A percentile compares a stretch with the other conserved stretches of the same genome.
These are phyloP conservation scores for Prunus padus DNA, from an alignment of 306 rosid genomes.

Conservation along the genomic window DNA sequence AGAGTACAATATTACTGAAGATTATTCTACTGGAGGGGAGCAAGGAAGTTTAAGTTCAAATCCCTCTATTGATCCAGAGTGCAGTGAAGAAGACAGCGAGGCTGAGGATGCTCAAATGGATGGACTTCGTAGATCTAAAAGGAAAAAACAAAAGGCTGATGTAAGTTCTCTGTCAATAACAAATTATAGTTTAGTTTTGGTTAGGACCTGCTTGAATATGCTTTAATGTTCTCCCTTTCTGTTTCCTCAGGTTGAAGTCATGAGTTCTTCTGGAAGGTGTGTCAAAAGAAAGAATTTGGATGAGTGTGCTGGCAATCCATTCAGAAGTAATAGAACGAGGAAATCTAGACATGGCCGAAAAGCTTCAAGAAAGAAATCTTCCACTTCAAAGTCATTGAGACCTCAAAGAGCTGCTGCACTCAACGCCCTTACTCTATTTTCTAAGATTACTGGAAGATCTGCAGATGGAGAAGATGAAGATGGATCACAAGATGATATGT, in stretches of 20 bases:
- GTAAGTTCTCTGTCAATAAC: constrained; percentile 52
- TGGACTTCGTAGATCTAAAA: constrained; percentile 67
- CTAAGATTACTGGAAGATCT: constrained; percentile 75
- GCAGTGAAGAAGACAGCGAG: constrained; percentile 78
- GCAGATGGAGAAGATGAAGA: constrained; percentile 82
- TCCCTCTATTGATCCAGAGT: constrained; percentile 60
- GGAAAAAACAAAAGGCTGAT: constrained; percentile 76
- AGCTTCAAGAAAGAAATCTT: constrained; percentile 55
- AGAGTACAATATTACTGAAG: constrained; percentile 84
- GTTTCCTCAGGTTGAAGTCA: constrained; percentile 63
- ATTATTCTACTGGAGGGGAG: constrained; percentile 68
- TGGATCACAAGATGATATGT: constrained; percentile 56
- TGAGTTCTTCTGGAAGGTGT: constrained; percentile 97
- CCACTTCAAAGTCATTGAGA: constrained; percentile 74
- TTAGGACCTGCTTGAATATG: constrained; percentile 22
- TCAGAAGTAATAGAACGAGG: constrained; percentile 46
- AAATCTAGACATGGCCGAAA: constrained; percentile 61
- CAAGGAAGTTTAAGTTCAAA: constrained; percentile 68
- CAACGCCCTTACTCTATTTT: constrained; percentile 78
- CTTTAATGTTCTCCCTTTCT: constrained; percentile 25
- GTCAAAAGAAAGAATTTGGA: constrained; percentile 91
- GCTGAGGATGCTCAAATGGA: constrained; percentile 57
- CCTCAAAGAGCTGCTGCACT: constrained; percentile 97
- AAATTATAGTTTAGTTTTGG: background rate
- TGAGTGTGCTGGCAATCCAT: constrained; percentile 58